These are phyloP conservation scores for Crepidotus variabilis DNA, from an alignment of 768 basidiomycete genomes.

Conservation along the genomic window DNA sequence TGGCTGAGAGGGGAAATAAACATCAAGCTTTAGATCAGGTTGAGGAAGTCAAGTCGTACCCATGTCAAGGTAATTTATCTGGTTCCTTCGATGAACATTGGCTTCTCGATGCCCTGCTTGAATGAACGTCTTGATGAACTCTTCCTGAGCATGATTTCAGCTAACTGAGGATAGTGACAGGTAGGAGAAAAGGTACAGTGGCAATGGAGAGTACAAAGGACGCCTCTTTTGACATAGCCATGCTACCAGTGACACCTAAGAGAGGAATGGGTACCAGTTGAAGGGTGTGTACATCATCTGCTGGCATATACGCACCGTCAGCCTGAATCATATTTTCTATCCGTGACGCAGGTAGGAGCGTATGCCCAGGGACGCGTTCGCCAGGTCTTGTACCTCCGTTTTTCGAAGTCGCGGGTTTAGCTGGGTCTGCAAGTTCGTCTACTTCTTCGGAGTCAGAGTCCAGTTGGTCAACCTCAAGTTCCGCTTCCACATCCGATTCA, in stretches of 20 bases:
- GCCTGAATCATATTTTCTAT: conserved; percentile 78
- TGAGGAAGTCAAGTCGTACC: conserved; percentile 40
- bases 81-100: conserved; percentile 49
- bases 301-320: conserved; percentile 47
- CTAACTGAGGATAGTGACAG: conserved; percentile 1
- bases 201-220: conserved; percentile 72
- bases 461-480: conserved; percentile 65
- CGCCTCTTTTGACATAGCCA: conserved; percentile 74
- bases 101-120: conserved; percentile 70
- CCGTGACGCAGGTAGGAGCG: conserved; percentile 59
- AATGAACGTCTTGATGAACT: conserved; percentile 76
- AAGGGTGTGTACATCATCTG: not conserved
- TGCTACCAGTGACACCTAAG: conserved; percentile 52
- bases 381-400: conserved; percentile 25
- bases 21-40: conserved; percentile 1
- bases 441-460: conserved; percentile 51
- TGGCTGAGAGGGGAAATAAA: conserved; percentile 35
- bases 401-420: conserved; percentile 18
- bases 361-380: conserved; percentile 59
- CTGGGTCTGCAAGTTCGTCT: conserved; percentile 25
- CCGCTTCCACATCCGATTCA: conserved; percentile 53
- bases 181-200: conserved; percentile 44
- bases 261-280: conserved; percentile 8
- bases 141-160: conserved; percentile 52
- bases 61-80: conserved; percentile 70